Base-by-base conservation (phyloP, 768 basidiomycete genomes). In the Russula brevipes region DNA sequence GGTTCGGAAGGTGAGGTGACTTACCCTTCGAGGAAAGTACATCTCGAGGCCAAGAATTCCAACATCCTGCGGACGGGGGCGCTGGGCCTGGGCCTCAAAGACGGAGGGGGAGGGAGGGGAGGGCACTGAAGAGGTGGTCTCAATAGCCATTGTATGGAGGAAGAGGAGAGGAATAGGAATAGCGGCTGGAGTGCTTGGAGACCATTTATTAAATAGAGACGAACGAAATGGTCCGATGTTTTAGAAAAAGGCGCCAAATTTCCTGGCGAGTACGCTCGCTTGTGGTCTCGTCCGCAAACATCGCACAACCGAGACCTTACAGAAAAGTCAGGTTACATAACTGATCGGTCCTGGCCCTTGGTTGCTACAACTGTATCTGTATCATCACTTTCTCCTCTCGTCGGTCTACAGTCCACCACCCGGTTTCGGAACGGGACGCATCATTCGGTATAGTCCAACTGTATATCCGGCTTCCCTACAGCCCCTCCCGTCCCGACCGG, bases 41-140 rank as follows among this genome's bases (percentile, higher is more conserved):
- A 68, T 68, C 38, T 68, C 67, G 31, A 68, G 55, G 49, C 66
- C 67, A 16, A 68, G 65, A 56, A 68, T 68, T 6, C 67, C 67
- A 31, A 68, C 66, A 67, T 68, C 67, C 56, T 59, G 58, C 0
- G 67, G 67, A 17, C 67, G 67, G 38, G 67, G 65, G 31, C 61
- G 65, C 52, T 68, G 57, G 5, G 65, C 64, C 57, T 63, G 64
- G 9, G 65, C 49, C 8, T 68, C 67, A 49, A 68, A 68, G 50
- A 66, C 60, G 42, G 65, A 53, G 54, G 50, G 64, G 39, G 56
- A 33, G 19, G 61, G 19, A 17, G 59, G 33, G 35, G n/a, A n/a
- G n/a, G 19, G 17, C n/a, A 39, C 1, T 11, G 66, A 6, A 14
- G 56, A 24, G 30, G 64, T 4, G 11, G 65, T 63, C 14, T 68